phyloP scores from a whole-genome alignment of 306 rosid genomes.

The Ziziphus jujuba region DNA sequence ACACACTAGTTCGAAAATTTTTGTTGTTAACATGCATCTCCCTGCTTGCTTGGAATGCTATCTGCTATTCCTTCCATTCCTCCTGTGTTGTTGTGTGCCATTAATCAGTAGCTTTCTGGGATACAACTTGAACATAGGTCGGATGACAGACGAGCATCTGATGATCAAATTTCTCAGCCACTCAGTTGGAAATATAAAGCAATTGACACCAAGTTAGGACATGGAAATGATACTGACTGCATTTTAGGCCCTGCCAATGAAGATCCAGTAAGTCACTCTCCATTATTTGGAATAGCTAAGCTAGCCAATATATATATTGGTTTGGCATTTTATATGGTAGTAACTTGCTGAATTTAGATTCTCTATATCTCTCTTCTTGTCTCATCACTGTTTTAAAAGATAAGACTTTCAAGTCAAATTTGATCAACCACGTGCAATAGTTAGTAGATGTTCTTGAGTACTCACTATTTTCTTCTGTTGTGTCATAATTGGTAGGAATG shows the following conservation, averaged over 20 bases:
- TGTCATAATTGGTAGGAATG: slow-evolving; percentile 62
- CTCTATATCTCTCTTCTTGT: too few species aligned
- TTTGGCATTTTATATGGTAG: too few species aligned
- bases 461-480: slow-evolving; percentile 17
- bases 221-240: slow-evolving; percentile 36
- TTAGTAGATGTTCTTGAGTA: not conserved
- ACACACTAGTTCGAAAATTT: too few species aligned
- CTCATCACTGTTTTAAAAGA: too few species aligned
- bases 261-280: slow-evolving; percentile 66
- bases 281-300: not conserved
- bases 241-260: slow-evolving; percentile 41
- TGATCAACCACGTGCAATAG: not conserved
- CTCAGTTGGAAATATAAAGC: slow-evolving; percentile 73
- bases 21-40: slow-evolving; percentile 73
- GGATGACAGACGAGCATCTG: slow-evolving; percentile 70
- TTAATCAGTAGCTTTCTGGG: slow-evolving; percentile 70
- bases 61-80: slow-evolving; percentile 95
- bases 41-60: slow-evolving; percentile 89
- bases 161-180: slow-evolving; percentile 77
- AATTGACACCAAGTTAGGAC: slow-evolving; percentile 36
- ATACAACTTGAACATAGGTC: slow-evolving; percentile 89
- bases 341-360: too few species aligned
- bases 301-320: not conserved
- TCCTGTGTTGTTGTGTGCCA: slow-evolving; percentile 91
- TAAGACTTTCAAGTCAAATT: too few species aligned